phyloP scores from a whole-genome alignment of 768 basidiomycete genomes.

The Termitomyces sp. region DNA sequence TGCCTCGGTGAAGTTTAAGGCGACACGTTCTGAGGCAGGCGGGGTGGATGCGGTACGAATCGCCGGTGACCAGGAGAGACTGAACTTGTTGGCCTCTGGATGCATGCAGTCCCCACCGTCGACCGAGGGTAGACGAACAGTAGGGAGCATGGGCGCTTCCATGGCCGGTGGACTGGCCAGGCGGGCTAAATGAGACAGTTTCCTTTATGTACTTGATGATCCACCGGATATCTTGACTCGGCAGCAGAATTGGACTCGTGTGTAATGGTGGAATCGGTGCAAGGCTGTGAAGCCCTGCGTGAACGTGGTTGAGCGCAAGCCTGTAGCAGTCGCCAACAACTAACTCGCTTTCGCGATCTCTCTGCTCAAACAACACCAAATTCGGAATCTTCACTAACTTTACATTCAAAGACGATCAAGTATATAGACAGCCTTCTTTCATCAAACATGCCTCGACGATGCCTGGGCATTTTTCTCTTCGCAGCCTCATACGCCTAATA shows the following conservation, averaged over 20 bases:
- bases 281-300: conserved; percentile 8
- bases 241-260: not conserved
- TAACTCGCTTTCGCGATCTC: conserved; percentile 7
- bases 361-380: conserved; percentile 30
- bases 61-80: conserved; percentile 52
- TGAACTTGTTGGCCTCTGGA: conserved; percentile 55
- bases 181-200: not conserved
- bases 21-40: conserved; percentile 30
- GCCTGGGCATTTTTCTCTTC: not conserved
- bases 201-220: not conserved
- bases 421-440: not conserved
- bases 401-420: conserved; percentile 1
- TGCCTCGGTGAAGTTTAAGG: conserved; percentile 40
- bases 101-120: conserved; percentile 35
- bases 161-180: conserved; percentile 18
- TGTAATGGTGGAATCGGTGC: not conserved
- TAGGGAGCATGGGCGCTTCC: conserved; percentile 34
- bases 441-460: not conserved
- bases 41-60: conserved; percentile 32
- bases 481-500: conserved; percentile 24
- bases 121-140: conserved; percentile 44
- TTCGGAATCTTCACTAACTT: conserved; percentile 8
- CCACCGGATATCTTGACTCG: not conserved
- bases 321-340: not conserved
- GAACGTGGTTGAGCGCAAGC: conserved; percentile 5